phyloP scores from a whole-genome alignment of 139 green algal species.

The Spirogloea muscicola region DNA sequence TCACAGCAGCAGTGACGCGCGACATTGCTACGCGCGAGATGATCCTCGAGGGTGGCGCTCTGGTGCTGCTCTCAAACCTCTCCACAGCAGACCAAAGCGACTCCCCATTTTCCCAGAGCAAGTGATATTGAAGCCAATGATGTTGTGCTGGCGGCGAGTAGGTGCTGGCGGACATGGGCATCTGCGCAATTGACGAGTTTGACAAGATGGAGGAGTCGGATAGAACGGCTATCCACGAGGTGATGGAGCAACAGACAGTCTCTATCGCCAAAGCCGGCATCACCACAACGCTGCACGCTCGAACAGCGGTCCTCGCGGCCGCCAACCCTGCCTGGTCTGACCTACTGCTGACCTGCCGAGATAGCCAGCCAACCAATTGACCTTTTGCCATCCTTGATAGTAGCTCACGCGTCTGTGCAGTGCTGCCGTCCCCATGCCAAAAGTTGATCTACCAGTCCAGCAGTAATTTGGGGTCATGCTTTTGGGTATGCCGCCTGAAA shows the following conservation, averaged over 20 bases:
- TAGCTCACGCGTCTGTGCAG: too few relatives aligned
- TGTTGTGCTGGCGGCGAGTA: conserved; percentile 56
- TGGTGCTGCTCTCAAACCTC: too few relatives aligned
- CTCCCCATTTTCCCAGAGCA: too few relatives aligned
- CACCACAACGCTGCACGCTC: conserved; percentile 97
- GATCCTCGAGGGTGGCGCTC: conserved; percentile 92
- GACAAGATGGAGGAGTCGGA: conserved; percentile 99
- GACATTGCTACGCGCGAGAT: conserved; percentile 90
- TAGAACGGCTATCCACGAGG: conserved; percentile 97
- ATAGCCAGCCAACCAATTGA: too few relatives aligned
- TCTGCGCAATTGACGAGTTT: conserved; percentile 99
- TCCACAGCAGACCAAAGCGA: too few relatives aligned
- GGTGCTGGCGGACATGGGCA: conserved; percentile 95
- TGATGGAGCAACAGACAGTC: conserved; percentile 86
- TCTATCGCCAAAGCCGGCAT: conserved; percentile 99
- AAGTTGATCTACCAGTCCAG: too few relatives aligned
- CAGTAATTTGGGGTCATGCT: too few relatives aligned
- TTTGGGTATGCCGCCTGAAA: too few relatives aligned
- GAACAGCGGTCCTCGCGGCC: conserved; percentile 91
- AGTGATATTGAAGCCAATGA: too few relatives aligned
- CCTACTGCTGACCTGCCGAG: too few relatives aligned
- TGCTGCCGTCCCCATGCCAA: too few relatives aligned
- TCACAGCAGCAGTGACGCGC: conserved; percentile 86
- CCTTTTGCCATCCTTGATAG: too few relatives aligned
- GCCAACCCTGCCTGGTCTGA: conserved; percentile 96